phyloP scores from a whole-genome alignment of 371 early-diverging fungal species.

The Mortierella sp. region DNA sequence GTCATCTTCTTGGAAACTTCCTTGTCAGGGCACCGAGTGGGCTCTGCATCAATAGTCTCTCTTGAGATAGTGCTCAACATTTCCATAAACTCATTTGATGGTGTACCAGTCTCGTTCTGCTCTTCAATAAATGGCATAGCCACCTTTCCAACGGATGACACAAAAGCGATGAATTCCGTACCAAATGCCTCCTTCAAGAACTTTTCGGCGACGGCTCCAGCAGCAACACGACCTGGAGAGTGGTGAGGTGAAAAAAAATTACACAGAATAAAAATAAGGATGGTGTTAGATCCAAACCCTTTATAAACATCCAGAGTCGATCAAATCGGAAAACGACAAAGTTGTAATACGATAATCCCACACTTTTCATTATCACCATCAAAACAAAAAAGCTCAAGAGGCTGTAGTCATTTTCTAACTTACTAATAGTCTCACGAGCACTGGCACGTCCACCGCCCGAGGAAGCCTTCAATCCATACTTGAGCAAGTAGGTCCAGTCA shows the following conservation, averaged over 20 bases:
- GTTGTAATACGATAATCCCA: not conserved
- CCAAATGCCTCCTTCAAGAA: constrained; percentile 83
- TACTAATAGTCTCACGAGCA: constrained; percentile 97
- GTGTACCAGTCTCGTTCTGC: constrained; percentile 59
- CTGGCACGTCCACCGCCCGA: constrained; percentile 96
- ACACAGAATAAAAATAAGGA: not conserved
- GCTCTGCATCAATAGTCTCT: constrained; percentile 76
- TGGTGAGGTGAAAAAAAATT: not conserved
- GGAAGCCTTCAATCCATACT: constrained; percentile 96
- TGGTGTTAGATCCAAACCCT: not conserved
- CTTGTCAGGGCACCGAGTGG: constrained; percentile 83
- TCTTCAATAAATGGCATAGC: constrained; percentile 79
- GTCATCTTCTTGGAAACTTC: constrained; percentile 73
- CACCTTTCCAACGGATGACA: constrained; percentile 88
- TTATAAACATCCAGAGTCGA: not conserved
- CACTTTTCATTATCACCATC: not conserved
- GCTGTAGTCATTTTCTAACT: not conserved
- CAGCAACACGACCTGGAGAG: constrained; percentile 88
- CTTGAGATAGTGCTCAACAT: constrained; percentile 79
- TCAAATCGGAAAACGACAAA: not conserved
- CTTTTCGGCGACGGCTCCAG: constrained; percentile 96
- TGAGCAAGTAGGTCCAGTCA: constrained; percentile 96
- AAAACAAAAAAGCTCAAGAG: not conserved
- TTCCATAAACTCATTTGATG: constrained; percentile 73
- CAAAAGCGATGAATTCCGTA: constrained; percentile 96